A percentile compares a stretch with the other conserved stretches of the same genome.
Evolutionary conservation across 2,329 filamentous ascomycete species (phyloP).

Genomic region (Ophiostoma populinum): DNA sequence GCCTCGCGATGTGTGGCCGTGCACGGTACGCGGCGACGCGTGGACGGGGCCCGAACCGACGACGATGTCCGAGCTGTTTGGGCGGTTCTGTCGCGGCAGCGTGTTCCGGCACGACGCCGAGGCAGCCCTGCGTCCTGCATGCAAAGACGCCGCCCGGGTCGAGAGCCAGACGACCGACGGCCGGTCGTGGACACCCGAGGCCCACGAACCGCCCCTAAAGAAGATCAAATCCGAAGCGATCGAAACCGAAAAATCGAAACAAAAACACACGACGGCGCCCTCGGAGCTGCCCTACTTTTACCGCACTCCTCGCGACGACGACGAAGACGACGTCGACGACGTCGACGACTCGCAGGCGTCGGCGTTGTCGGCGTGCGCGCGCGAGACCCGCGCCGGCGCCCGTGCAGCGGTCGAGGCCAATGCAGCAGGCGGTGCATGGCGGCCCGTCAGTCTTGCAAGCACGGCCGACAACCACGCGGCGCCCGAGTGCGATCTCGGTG

Average conservation of each 20-base stretch:
- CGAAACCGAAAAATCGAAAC: not conserved
- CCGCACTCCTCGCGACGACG: not conserved
- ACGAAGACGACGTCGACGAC: not conserved
- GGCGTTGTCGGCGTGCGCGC: not conserved
- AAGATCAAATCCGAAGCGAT: no score
- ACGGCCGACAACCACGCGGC: no score
- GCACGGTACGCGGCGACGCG: constrained; percentile 45
- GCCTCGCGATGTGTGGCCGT: constrained; percentile 67
- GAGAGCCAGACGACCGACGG: not conserved
- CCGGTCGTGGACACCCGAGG: no score
- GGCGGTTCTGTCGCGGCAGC: constrained; percentile 42
- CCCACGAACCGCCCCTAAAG: no score
- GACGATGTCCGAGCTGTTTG: constrained; percentile 56
- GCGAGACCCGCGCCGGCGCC: constrained; percentile 10
- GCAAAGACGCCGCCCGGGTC: not conserved
- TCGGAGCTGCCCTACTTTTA: constrained; percentile 3
- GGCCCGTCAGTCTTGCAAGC: no score
- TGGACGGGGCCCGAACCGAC: constrained; percentile 42
- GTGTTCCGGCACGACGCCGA: constrained; percentile 45
- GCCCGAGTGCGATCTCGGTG: no score
- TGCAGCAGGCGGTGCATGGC: no score
- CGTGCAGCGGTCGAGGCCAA: constrained; percentile 16
- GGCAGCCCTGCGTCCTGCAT: constrained; percentile 1
- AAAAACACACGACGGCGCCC: not conserved
- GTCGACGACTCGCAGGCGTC: not conserved